phyloP scores from a whole-genome alignment of 2,329 filamentous ascomycete species.

The Colletotrichum sp. region DNA sequence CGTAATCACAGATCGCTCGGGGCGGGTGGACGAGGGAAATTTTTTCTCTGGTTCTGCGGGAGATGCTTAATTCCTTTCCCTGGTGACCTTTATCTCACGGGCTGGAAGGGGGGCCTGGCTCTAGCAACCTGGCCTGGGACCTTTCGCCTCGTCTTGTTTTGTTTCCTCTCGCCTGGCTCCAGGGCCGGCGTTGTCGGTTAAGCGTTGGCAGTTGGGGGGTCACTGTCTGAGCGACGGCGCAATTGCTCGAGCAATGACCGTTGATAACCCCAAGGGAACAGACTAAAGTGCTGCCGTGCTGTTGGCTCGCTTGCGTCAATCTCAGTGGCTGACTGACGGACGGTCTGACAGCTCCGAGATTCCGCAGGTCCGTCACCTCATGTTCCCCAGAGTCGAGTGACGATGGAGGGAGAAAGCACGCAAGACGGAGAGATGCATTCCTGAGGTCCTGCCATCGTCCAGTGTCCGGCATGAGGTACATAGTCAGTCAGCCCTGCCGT shows the following conservation, averaged over 20 bases:
- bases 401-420: background rate
- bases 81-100: background rate
- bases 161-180: background rate
- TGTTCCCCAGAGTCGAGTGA: background rate
- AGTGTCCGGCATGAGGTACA: background rate
- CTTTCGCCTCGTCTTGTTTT: background rate
- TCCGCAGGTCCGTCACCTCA: background rate
- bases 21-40: background rate
- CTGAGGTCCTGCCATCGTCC: background rate
- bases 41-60: background rate
- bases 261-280: background rate
- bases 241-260: background rate
- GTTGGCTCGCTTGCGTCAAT: constrained; percentile 5
- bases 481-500: background rate
- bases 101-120: background rate
- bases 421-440: background rate
- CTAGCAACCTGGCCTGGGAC: background rate
- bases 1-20: constrained; percentile 10
- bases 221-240: background rate
- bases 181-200: background rate
- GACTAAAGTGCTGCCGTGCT: background rate
- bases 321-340: background rate
- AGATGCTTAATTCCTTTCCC: constrained; percentile 5
- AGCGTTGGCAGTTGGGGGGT: background rate
- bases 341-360: constrained; percentile 1